phyloP scores from a whole-genome alignment of 345 rosid species.

The Heritiera fomes region DNA sequence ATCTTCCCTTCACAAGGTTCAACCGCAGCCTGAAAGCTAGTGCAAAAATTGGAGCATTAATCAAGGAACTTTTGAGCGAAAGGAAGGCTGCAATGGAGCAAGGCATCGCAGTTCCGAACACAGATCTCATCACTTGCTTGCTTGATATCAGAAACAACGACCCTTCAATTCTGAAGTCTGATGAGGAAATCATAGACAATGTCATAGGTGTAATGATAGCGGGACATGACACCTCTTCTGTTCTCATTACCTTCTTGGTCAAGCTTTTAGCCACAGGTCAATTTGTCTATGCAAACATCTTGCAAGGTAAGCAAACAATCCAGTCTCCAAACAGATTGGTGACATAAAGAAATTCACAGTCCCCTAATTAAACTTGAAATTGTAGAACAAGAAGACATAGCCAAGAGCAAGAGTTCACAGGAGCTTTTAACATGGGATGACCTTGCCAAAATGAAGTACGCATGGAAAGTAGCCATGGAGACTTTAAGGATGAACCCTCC shows the following conservation, averaged over 20 bases:
- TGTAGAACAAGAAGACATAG: conserved; percentile 52
- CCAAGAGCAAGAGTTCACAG: conserved; percentile 32
- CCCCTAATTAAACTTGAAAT: neutral
- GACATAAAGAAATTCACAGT: neutral
- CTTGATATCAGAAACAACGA: conserved; percentile 23
- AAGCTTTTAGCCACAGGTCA: conserved; percentile 39
- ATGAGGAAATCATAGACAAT: conserved; percentile 49
- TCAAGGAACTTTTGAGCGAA: conserved; percentile 38
- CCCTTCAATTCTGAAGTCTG: conserved; percentile 24
- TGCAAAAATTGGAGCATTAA: conserved; percentile 19
- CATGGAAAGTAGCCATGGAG: conserved; percentile 60
- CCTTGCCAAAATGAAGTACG: conserved; percentile 51
- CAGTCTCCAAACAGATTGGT: neutral
- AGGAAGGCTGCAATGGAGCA: conserved; percentile 34
- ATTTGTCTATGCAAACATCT: conserved; percentile 29
- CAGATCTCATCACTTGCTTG: conserved; percentile 45
- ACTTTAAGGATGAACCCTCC: conserved; percentile 47
- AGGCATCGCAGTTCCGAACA: conserved; percentile 12
- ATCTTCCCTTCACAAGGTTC: conserved; percentile 50
- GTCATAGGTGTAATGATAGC: conserved; percentile 48
- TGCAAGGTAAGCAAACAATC: conserved; percentile 33
- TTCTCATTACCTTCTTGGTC: conserved; percentile 46
- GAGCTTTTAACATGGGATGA: conserved; percentile 50
- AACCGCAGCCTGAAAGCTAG: conserved; percentile 41
- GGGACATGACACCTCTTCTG: conserved; percentile 49